Base-by-base conservation (phyloP, 768 basidiomycete species). In the Suillus plorans region DNA sequence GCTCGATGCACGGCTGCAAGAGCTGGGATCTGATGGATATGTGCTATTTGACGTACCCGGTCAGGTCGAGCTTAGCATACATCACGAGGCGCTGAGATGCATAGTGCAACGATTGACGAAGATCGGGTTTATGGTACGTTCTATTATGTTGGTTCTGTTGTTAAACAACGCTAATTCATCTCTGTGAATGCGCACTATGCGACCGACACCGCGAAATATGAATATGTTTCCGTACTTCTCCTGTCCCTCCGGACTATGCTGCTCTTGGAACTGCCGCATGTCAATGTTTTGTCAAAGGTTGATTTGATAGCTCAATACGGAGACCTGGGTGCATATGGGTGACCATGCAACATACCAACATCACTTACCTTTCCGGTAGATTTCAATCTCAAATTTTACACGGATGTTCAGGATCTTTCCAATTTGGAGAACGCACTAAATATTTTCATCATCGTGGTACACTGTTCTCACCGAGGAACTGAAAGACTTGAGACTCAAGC, bases 351-450 rank as follows among this genome's bases (percentile, higher is more conserved):
- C 41, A n/a, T 37, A 45, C 31, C 42, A 60, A 22, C 61, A 25
- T 41, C 14, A 16, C 37, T 41, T 8, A 58, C 16, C 25, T 18
- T 58, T 36, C 6, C 28, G 6, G 42, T 69, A 97, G 97, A 97
- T 50, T 99, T 99, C 81, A 97, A 97, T 72, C 89, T 99, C 36
- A 93, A 95, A 68, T 99, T 92, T 76, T 99, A 99, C 76, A 98
- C 97, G 50, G 95, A 99, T 77, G 97, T 97, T 0, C 95, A 97
- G 76, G 97, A 99, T 73, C 82, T 99, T 0, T 89, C 90, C 1
- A 89, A 98, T 74, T 86, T 99, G 25, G 86, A 93, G 68, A 89
- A 89, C 67, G 79, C 86, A 0, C 85, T 99, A 20, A 81, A 84
- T n/a, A 81, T 86, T 0, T 73, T 25, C 86, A 1, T 84, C 90